Conservation (phyloP, 2,329 filamentous ascomycete genomes). For the Pseudocercospora ulei region DNA sequence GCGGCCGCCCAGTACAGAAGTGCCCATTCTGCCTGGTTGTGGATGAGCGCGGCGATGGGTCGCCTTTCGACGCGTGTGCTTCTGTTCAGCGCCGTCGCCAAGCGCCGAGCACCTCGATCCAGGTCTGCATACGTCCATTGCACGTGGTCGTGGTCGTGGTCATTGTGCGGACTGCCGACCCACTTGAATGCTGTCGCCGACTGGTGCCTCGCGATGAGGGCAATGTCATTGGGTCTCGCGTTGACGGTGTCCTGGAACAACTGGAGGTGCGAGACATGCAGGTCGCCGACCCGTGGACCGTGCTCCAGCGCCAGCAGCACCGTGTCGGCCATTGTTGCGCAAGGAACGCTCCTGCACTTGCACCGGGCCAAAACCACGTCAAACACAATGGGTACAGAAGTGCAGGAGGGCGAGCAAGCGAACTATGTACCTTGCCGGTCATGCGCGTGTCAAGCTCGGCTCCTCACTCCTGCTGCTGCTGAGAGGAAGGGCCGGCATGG, state of each 20-base stretch:
- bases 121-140: slow-evolving; percentile 32
- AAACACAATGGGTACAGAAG: slow-evolving; percentile 14
- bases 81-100: slow-evolving; percentile 29
- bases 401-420: slow-evolving; percentile 16
- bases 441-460: slow-evolving; percentile 17
- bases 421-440: slow-evolving; percentile 23
- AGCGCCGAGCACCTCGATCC: slow-evolving; percentile 29
- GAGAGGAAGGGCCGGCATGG: slow-evolving; percentile 14
- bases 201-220: slow-evolving; percentile 30
- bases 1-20: slow-evolving; percentile 32
- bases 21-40: slow-evolving; percentile 33
- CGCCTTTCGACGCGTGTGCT: slow-evolving; percentile 29
- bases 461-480: slow-evolving; percentile 17
- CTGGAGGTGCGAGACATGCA: slow-evolving; percentile 28
- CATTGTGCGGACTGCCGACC: slow-evolving; percentile 28
- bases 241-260: slow-evolving; percentile 31
- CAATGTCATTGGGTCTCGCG: slow-evolving; percentile 27
- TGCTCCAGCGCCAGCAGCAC: slow-evolving; percentile 24
- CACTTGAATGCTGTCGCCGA: slow-evolving; percentile 27
- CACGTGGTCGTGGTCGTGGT: slow-evolving; percentile 26
- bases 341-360: slow-evolving; percentile 17
- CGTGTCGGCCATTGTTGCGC: slow-evolving; percentile 22
- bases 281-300: slow-evolving; percentile 24
- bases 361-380: slow-evolving; percentile 16
- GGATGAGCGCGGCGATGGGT: slow-evolving; percentile 29